Evolutionary conservation across 225 moss, liverwort and hornwort genomes (phyloP).

Genomic region (Marchantia paleacea): DNA sequence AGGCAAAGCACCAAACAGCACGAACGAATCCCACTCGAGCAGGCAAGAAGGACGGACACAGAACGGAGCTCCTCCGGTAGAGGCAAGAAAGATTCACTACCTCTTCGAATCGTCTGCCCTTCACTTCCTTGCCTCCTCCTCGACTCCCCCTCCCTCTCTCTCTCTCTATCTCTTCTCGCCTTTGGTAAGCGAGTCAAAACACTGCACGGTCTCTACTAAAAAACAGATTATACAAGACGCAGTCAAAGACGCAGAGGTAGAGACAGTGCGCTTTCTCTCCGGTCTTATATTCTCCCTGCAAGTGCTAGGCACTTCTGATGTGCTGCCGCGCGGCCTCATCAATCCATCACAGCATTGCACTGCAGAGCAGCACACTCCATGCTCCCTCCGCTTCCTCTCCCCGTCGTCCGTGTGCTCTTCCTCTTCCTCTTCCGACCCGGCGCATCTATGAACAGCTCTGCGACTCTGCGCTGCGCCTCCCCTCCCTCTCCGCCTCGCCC

Average conservation of each 20-base stretch:
- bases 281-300: background rate
- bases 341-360: background rate
- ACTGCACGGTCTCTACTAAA: background rate
- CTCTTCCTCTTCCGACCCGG: too few relatives aligned
- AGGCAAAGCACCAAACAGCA: background rate
- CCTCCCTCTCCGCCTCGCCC: too few relatives aligned
- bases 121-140: background rate
- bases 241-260: background rate
- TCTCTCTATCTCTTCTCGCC: background rate
- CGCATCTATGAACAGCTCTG: too few relatives aligned
- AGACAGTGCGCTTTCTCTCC: background rate
- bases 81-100: background rate
- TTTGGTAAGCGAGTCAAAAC: background rate
- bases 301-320: background rate
- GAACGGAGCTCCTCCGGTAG: background rate
- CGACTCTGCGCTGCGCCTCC: too few relatives aligned
- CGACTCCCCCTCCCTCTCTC: background rate
- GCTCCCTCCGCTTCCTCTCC: background rate
- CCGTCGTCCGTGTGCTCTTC: background rate
- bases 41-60: background rate
- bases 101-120: background rate
- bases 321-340: slow-evolving; percentile 3
- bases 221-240: background rate
- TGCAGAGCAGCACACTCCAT: background rate
- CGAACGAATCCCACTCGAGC: background rate